Evolutionary conservation across 306 rosid genomes (phyloP).

Genomic region (Crotalaria pallida): DNA sequence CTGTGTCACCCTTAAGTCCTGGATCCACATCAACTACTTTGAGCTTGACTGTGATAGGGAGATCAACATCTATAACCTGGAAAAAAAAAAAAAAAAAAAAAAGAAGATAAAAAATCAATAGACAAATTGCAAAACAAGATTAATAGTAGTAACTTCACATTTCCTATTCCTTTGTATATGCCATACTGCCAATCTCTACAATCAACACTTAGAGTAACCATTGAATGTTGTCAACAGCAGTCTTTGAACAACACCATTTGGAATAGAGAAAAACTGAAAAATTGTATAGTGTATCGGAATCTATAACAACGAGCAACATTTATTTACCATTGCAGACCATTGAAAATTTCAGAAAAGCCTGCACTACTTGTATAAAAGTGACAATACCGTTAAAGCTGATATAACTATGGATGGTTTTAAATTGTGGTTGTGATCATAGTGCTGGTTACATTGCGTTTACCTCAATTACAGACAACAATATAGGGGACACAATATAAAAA

Average conservation of each 20-base stretch:
- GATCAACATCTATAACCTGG: slow-evolving; percentile 81
- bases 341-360: background rate
- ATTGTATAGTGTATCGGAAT: background rate
- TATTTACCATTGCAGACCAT: slow-evolving; percentile 6
- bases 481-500: too few relatives aligned
- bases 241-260: background rate
- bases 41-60: slow-evolving; percentile 63
- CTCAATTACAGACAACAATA: too few relatives aligned
- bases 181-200: slow-evolving; percentile 1
- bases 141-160: background rate
- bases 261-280: background rate
- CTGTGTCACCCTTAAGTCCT: slow-evolving; percentile 84
- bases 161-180: background rate
- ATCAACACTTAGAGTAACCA: background rate
- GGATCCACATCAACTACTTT: slow-evolving; percentile 70
- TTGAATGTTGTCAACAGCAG: background rate
- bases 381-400: background rate
- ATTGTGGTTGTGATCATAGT: too few relatives aligned
- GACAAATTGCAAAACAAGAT: slow-evolving; percentile 1
- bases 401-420: too few relatives aligned
- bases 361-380: background rate
- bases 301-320: background rate
- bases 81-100: too few relatives aligned
- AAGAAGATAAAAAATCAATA: too few relatives aligned
- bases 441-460: too few relatives aligned